Evolutionary conservation across 257 asterid genomes (phyloP), one percentile per base, ranked within the genome.

Genomic region (Solanum pinnatisectum): DNA sequence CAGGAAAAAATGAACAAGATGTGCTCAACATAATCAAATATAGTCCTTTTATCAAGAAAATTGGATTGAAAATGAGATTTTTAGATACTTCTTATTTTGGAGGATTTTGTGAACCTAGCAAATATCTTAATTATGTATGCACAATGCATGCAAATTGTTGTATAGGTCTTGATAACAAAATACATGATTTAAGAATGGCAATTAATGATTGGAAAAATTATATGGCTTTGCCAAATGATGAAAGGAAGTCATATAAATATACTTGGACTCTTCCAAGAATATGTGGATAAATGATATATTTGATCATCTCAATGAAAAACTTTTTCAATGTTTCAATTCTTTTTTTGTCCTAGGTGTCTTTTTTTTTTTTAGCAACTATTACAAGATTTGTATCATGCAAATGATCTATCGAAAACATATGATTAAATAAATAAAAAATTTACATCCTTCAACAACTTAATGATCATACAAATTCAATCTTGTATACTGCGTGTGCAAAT

Each of bases 81-180:
- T 88, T 94, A 15, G 89, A 93, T 86, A 93, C 96, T 9, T 83
- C 88, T 52, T 89, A 88, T 77, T 93, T 91, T 59, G 93, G 95
- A 5, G 97, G 98, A 63, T 91, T 94, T 87, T 95, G 96, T 72
- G 46, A 90, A 87, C 93, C 93, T 4, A 93, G 95, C 89, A 90
- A 90, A 39, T 92, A 94, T 39, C 33, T 95, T 81, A 88, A 92
- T 84, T 40, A 71, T 42, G 94, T 91, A 2, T 86, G 92, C 90
- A 93, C 95, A 40, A 93, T 94, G 98, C 96, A 93, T 89, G 96
- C 98, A 22, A 95, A 94, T 86, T 95, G 98, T 56, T 95, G 98
- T 78, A 85, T 71, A 20, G 94, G 96, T 32, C 56, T 95, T 87
- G 93, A 86, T n/a, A 92, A 91, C 37, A 94, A 95, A 85, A 90